Evolutionary conservation across 2,329 filamentous ascomycete genomes (phyloP), one percentile per base, ranked within the genome.

Genomic region (Proliferodiscus dingleyae): DNA sequence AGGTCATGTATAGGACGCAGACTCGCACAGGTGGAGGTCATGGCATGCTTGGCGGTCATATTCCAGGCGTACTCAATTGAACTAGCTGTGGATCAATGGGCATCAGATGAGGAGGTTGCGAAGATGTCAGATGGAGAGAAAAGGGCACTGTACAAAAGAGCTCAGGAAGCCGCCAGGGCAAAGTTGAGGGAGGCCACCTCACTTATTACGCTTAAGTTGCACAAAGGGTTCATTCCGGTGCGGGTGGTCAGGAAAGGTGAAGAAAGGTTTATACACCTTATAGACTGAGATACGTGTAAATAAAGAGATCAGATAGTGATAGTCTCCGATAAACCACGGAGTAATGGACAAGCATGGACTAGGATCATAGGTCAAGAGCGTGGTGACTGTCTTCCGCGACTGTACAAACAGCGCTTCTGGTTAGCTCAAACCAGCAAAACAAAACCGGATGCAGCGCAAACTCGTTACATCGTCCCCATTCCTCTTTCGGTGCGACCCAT

Each of bases 141-240:
- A 61, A 68, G 67, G 32, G 66, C 63, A 41, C 54, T 85, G 13
- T 90, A 87, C 68, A 64, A 66, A 49, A 77, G 74, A 64, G 85
- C 85, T 28, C 75, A 78, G 56, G 64, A 69, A 19, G 71, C 72
- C 58, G 76, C 77, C 22, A 66, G 74, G 48, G 62, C 68, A 41
- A 71, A 76, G 43, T 60, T 89, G 39, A 66, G 64, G 46, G 66
- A 70, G 24, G 80, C 84, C 55, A 72, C 68, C 22, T 77, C 76
- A n/a, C 65, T 87, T 46, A 73, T 91, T 49, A 89, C 87, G 49
- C 68, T 91, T 54, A 86, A 88, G 67, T 70, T 91, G 64, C 72
- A 80, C 5, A 69, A 75, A 44, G 78, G 54, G 4, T 59, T 49
- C 34, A 56, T 91, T 26, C 82, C 83, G 0, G 68, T 91, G 32